Conservation (phyloP, 23 red algal species). For the Cyanidioschyzon merolae region DNA sequence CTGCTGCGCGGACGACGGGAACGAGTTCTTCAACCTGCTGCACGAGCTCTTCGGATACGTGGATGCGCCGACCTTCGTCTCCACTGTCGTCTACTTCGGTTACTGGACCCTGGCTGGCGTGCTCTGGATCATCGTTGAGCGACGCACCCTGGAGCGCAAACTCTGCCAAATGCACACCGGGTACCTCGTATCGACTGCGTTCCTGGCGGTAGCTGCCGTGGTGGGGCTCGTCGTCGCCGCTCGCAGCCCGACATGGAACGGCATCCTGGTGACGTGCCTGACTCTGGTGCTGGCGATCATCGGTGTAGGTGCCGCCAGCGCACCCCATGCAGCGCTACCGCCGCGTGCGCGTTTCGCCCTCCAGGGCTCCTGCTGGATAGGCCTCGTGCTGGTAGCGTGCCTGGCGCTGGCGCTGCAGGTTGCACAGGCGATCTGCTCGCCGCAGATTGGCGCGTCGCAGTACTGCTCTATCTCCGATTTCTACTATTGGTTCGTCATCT, state of each 20-base stretch:
- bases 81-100: constrained; percentile 42
- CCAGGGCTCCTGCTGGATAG: constrained; percentile 14
- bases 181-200: constrained; percentile 7
- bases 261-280: constrained; percentile 34
- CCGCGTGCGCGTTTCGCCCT: constrained; percentile 12
- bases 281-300: constrained; percentile 26
- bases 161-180: constrained; percentile 15
- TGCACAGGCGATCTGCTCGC: constrained; percentile 38
- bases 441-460: constrained; percentile 6
- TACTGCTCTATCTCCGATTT: constrained; percentile 29
- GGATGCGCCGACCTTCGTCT: constrained; percentile 59
- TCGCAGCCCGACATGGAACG: constrained; percentile 47
- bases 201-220: constrained; percentile 31
- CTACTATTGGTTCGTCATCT: constrained; percentile 66
- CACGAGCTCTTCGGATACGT: constrained; percentile 73
- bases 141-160: constrained; percentile 20
- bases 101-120: constrained; percentile 48
- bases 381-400: constrained; percentile 28
- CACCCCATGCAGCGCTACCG: constrained; percentile 5
- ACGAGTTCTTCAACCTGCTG: constrained; percentile 67
- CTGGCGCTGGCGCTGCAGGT: constrained; percentile 19
- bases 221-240: constrained; percentile 38
- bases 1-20: constrained; percentile 60
- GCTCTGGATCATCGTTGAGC: constrained; percentile 39
- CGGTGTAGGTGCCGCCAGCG: background rate